Conservation (phyloP, 768 basidiomycete genomes). For the Lentinula edodes region DNA sequence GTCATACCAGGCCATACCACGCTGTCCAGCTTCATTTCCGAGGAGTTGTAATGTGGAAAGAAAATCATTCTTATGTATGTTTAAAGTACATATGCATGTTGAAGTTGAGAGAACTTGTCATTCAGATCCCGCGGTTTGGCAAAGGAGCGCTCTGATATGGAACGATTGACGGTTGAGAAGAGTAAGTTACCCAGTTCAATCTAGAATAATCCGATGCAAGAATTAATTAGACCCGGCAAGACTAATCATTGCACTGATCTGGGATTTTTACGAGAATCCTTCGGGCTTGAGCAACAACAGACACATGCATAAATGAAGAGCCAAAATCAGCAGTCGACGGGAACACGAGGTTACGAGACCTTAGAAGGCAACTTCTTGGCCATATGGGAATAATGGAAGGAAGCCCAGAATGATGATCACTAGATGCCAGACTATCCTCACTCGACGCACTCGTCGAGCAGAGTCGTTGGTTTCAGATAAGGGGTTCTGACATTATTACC, state of each 20-base stretch:
- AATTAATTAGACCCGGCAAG: neutral
- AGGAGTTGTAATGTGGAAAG: neutral
- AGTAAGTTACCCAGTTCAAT: neutral
- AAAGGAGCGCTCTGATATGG: neutral
- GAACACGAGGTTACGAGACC: conserved; percentile 2
- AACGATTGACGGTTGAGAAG: neutral
- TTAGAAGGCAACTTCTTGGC: conserved; percentile 4
- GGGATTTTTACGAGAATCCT: neutral
- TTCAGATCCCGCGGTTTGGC: neutral
- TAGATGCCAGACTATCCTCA: neutral
- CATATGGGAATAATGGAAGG: neutral
- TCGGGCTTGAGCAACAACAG: neutral
- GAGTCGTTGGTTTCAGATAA: neutral
- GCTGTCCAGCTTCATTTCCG: neutral
- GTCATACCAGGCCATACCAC: neutral
- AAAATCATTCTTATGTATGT: neutral
- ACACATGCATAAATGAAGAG: neutral
- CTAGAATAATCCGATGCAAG: neutral
- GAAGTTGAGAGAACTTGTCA: neutral
- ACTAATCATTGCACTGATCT: neutral
- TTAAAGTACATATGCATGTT: neutral
- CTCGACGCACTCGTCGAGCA: neutral
- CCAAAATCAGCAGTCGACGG: neutral
- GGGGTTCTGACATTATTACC: too few species aligned
- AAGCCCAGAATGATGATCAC: neutral